Conservation (phyloP, 495 filamentous ascomycete species). For the Podospora pseudocomata region DNA sequence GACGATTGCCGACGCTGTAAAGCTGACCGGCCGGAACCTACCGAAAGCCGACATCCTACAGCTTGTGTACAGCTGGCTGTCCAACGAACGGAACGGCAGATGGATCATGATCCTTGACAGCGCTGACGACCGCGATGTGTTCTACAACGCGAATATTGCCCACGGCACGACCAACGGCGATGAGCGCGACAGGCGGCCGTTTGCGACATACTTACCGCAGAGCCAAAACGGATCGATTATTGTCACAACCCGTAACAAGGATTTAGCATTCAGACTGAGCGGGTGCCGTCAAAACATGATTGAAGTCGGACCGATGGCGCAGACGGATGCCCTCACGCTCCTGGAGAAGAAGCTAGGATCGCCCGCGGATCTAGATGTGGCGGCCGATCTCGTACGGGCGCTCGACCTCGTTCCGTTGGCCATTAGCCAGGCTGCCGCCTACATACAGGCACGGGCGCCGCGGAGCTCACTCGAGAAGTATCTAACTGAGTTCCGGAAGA, state of each 20-base stretch:
- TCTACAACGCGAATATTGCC: slow-evolving; percentile 12
- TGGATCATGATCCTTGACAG: slow-evolving; percentile 49
- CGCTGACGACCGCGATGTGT: slow-evolving; percentile 38
- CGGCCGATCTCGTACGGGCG: slow-evolving; percentile 29
- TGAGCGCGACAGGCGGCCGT: neutral
- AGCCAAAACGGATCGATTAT: slow-evolving; percentile 39
- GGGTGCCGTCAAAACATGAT: slow-evolving; percentile 14
- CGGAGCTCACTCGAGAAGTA: slow-evolving; percentile 35
- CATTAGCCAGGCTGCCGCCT: slow-evolving; percentile 48
- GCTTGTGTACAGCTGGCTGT: slow-evolving; percentile 41
- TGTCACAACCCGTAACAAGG: slow-evolving; percentile 33
- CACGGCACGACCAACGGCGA: neutral
- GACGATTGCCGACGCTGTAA: slow-evolving; percentile 35
- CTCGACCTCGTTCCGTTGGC: slow-evolving; percentile 50
- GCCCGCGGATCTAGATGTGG: slow-evolving; percentile 17
- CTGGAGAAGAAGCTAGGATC: slow-evolving; percentile 30
- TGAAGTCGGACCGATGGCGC: slow-evolving; percentile 29
- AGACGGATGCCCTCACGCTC: slow-evolving; percentile 26
- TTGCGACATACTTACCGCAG: slow-evolving; percentile 40
- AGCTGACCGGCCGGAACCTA: slow-evolving; percentile 36
- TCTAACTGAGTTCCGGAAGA: slow-evolving; percentile 35
- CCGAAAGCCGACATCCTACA: slow-evolving; percentile 34
- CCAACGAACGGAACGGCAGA: slow-evolving; percentile 33
- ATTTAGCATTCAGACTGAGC: slow-evolving; percentile 25
- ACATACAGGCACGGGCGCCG: slow-evolving; percentile 35